A percentile compares a stretch with the other conserved stretches of the same genome.
phyloP scores from a whole-genome alignment of 768 basidiomycete genomes.

The Leucogyrophana mollusca region DNA sequence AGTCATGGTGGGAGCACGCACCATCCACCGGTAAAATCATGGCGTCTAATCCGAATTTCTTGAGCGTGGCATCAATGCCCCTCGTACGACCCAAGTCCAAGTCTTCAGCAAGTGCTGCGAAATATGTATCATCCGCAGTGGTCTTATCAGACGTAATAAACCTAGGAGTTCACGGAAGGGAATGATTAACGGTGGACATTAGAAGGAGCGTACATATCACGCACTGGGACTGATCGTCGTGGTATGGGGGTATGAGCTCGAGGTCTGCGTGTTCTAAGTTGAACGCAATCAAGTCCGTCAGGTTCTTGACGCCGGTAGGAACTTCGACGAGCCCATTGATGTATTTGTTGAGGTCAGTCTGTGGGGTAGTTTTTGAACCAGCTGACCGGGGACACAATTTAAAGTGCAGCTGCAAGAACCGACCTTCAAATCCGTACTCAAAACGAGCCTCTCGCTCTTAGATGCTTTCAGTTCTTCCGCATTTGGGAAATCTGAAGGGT shows the following conservation, averaged over 20 bases:
- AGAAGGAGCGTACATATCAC: slow-evolving; percentile 8
- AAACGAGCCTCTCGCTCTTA: slow-evolving; percentile 53
- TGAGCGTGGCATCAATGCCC: slow-evolving; percentile 55
- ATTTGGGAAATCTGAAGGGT: slow-evolving; percentile 62
- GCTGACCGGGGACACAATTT: neutral
- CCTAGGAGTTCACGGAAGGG: slow-evolving; percentile 5
- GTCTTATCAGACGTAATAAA: slow-evolving; percentile 23
- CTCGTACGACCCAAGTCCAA: slow-evolving; percentile 47
- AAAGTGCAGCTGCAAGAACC: too few relatives aligned
- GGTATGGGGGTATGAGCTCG: slow-evolving; percentile 39
- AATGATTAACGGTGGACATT: neutral
- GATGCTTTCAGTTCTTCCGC: slow-evolving; percentile 45
- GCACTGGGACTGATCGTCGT: slow-evolving; percentile 35
- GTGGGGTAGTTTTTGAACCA: neutral
- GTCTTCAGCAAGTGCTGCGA: slow-evolving; percentile 44
- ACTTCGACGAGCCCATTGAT: slow-evolving; percentile 46
- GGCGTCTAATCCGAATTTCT: slow-evolving; percentile 48
- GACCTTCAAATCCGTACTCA: slow-evolving; percentile 60
- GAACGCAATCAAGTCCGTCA: slow-evolving; percentile 60
- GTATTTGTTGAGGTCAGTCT: slow-evolving; percentile 37
- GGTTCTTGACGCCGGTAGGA: slow-evolving; percentile 56
- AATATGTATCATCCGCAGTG: slow-evolving; percentile 38
- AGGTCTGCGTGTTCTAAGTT: slow-evolving; percentile 49
- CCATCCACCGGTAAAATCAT: slow-evolving; percentile 47
- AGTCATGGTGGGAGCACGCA: slow-evolving; percentile 11